Percentiles rank a stretch among this genome's conserved stretches.
Evolutionary conservation across 257 asterid species (phyloP).

Genomic region (Salvia hispanica): DNA sequence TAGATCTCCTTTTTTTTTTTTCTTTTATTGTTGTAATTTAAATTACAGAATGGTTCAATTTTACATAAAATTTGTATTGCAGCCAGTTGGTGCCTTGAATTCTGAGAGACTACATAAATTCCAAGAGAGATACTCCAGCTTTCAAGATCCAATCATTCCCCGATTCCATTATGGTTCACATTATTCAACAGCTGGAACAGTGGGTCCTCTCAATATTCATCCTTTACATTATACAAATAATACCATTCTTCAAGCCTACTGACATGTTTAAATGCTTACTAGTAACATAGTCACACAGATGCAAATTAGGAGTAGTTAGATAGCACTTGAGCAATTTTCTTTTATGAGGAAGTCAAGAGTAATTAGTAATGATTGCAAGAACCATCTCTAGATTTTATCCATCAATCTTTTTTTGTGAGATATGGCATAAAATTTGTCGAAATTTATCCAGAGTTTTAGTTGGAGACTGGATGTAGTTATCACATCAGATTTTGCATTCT

Average conservation of each 20-base stretch:
- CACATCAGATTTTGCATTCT: slow-evolving; percentile 4
- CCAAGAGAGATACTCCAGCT: slow-evolving; percentile 94
- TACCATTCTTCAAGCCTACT: slow-evolving; percentile 24
- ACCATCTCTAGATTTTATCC: slow-evolving; percentile 7
- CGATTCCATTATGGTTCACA: slow-evolving; percentile 98
- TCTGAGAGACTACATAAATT: slow-evolving; percentile 78
- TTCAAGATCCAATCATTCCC: slow-evolving; percentile 94
- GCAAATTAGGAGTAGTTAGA: neutral
- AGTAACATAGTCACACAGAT: slow-evolving; percentile 23
- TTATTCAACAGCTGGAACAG: slow-evolving; percentile 98
- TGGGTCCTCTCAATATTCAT: slow-evolving; percentile 44
- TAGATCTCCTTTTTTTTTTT: slow-evolving; percentile 7
- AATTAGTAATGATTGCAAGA: neutral
- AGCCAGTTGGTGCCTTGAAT: slow-evolving; percentile 97
- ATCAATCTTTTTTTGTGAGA: slow-evolving; percentile 5
- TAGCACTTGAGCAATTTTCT: slow-evolving; percentile 24
- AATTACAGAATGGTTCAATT: slow-evolving; percentile 16
- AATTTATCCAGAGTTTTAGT: slow-evolving; percentile 3
- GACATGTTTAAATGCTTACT: slow-evolving; percentile 12
- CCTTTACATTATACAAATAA: slow-evolving; percentile 21
- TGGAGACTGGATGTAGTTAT: slow-evolving; percentile 12
- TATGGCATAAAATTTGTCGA: neutral
- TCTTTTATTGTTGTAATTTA: neutral
- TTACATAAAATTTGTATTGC: slow-evolving; percentile 42
- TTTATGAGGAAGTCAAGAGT: slow-evolving; percentile 5